These are phyloP conservation scores for Malus sylvestris DNA, from an alignment of 306 rosid species.

Conservation along the genomic window DNA sequence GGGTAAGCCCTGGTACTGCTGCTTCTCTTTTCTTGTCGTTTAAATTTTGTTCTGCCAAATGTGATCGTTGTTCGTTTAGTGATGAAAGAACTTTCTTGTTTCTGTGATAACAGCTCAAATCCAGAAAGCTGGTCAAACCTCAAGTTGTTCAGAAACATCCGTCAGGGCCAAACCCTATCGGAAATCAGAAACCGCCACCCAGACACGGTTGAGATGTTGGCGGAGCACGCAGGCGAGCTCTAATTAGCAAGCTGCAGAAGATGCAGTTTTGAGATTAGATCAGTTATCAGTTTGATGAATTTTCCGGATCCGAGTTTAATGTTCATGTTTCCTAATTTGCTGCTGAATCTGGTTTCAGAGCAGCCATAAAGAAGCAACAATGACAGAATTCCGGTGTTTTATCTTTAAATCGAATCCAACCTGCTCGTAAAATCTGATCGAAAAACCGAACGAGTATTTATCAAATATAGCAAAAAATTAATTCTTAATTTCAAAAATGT, in stretches of 20 bases:
- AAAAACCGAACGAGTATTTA: too few relatives aligned
- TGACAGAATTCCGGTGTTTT: neutral
- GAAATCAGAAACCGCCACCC: slow-evolving; percentile 24
- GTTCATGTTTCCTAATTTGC: neutral
- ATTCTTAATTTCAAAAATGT: too few relatives aligned
- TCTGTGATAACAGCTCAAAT: slow-evolving; percentile 9
- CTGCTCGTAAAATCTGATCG: neutral
- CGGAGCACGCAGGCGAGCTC: neutral
- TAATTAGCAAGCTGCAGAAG: neutral
- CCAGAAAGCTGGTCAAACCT: slow-evolving; percentile 4
- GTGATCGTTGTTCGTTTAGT: neutral
- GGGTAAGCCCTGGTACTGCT: slow-evolving; percentile 7
- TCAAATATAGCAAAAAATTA: too few relatives aligned
- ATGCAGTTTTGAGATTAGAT: neutral
- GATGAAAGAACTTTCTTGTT: neutral
- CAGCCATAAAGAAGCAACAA: neutral
- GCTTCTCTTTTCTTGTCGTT: neutral
- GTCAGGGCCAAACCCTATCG: slow-evolving; percentile 27
- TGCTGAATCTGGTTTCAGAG: neutral
- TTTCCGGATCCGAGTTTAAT: neutral
- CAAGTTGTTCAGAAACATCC: slow-evolving; percentile 6
- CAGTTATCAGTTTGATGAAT: neutral
- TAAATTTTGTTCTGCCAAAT: neutral
- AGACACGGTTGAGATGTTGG: slow-evolving; percentile 3
- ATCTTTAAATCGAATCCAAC: neutral